Conservation (phyloP, 2,329 filamentous ascomycete species). For the Paraphoma chrysanthemicola region DNA sequence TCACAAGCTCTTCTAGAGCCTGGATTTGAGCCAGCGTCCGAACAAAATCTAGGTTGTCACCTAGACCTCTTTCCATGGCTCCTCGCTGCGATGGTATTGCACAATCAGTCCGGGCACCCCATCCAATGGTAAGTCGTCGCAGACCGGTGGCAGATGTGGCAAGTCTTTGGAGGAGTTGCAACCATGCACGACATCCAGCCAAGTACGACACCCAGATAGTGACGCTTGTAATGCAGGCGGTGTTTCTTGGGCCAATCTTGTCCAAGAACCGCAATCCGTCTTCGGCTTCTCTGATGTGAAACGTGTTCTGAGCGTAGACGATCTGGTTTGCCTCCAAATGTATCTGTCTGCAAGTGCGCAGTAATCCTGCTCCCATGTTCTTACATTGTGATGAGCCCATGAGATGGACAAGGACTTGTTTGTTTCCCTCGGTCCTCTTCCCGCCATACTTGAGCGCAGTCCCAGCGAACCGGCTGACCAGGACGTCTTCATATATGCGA, state of each 20-base stretch:
- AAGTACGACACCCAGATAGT: neutral
- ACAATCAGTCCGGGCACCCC: neutral
- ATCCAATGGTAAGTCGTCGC: neutral
- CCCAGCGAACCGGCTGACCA: neutral
- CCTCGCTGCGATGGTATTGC: neutral
- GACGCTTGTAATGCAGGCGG: neutral
- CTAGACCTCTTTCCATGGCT: neutral
- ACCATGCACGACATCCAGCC: neutral
- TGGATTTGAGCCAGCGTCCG: neutral
- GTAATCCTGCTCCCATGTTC: neutral
- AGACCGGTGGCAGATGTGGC: neutral
- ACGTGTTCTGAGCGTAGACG: neutral
- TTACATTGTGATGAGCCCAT: neutral
- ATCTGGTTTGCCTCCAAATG: neutral
- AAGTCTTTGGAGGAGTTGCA: neutral
- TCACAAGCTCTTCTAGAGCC: neutral
- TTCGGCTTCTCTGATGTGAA: neutral
- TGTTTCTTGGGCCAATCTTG: neutral
- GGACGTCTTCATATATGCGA: neutral
- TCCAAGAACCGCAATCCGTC: neutral
- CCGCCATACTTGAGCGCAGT: neutral
- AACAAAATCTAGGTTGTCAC: neutral
- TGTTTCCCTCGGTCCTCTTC: neutral
- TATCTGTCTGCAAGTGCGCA: neutral
- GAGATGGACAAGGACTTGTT: neutral